phyloP scores from a whole-genome alignment of 495 filamentous ascomycete species.

The Talaromyces stipitatus region DNA sequence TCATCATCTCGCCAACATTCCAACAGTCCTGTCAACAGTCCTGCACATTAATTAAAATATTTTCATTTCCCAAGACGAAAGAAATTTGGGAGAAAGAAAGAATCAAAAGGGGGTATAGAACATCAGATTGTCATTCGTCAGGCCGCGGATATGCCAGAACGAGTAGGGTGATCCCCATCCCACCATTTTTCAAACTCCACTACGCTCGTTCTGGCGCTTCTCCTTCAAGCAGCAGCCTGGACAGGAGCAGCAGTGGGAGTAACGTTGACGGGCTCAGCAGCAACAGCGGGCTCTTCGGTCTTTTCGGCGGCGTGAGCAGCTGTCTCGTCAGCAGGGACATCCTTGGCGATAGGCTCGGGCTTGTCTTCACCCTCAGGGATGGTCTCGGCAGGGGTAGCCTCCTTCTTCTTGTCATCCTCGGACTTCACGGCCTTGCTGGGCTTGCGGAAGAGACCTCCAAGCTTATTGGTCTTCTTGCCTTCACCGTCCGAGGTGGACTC shows the following conservation, averaged over 20 bases:
- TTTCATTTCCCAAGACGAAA: neutral
- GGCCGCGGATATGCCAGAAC: slow-evolving; percentile 14
- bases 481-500: slow-evolving; percentile 42
- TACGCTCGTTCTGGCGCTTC: slow-evolving; percentile 17
- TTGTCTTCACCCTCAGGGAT: slow-evolving; percentile 27
- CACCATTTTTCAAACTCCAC: slow-evolving; percentile 40
- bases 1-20: slow-evolving; percentile 5
- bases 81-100: neutral
- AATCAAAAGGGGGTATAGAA: neutral
- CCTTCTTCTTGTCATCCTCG: slow-evolving; percentile 26
- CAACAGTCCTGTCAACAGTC: slow-evolving; percentile 6
- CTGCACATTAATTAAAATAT: slow-evolving; percentile 6
- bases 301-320: slow-evolving; percentile 23
- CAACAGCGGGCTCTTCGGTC: slow-evolving; percentile 1
- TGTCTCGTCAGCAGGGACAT: slow-evolving; percentile 26
- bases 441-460: slow-evolving; percentile 51
- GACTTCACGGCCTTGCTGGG: slow-evolving; percentile 47
- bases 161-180: slow-evolving; percentile 23
- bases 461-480: slow-evolving; percentile 44
- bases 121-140: slow-evolving; percentile 8
- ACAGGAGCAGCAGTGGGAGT: slow-evolving; percentile 31
- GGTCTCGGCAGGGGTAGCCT: slow-evolving; percentile 23
- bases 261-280: slow-evolving; percentile 25
- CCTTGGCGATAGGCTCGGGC: slow-evolving; percentile 18
- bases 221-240: slow-evolving; percentile 43